Base-by-base conservation (phyloP, 805 yeast genomes). In the Candida ponderosae region DNA sequence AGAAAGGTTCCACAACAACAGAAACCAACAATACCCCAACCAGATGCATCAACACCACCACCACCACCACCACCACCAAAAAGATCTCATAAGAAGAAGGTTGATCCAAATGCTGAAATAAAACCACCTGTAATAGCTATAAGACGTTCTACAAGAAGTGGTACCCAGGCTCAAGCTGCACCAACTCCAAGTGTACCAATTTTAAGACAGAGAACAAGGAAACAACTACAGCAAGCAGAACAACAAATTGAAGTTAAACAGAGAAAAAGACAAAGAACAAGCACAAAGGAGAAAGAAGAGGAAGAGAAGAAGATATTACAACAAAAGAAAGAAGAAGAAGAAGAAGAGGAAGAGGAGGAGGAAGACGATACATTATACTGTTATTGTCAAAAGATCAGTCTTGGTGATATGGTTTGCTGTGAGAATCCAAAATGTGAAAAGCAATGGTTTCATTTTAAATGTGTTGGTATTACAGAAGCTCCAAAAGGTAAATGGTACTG, bases 341-440 rank as follows among this genome's bases (percentile, higher is more conserved):
- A 38, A 15, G 19, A 31, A 19, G 31, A 31, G 4, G 32, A 34
- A n/a, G 37, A 29, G 13, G 40, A 37, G 4, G 48, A 42, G 3
- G 50, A 40, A n/a, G 52, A 45, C 10, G 42, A 43, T 8, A 46
- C 36, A 14, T 34, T 48, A 1, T 76, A 72, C 45, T 76, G 82
- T 44, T 36, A 62, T 13, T 76, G 83, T 41, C 54, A 63, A 5
- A 57, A 60, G 5, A 62, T 60, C 1, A 66, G 75, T 6, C 60
- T 51, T 38, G 97, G 97, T 1, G 75, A 74, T 36, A 90, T 90
- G 97, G 72, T 90, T 43, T 96, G 90, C 0, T 90, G 97, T 59
- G 97, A 89, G 55, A 76, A 85, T 47, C 68, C 68, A 3, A 69
- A 74, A 28, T 89, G 97, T 60, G 65, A 74, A 41, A 68, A 60